A percentile compares a stretch with the other conserved stretches of the same genome.
phyloP scores from a whole-genome alignment of 495 filamentous ascomycete species.

The Penicillium subrubescens region DNA sequence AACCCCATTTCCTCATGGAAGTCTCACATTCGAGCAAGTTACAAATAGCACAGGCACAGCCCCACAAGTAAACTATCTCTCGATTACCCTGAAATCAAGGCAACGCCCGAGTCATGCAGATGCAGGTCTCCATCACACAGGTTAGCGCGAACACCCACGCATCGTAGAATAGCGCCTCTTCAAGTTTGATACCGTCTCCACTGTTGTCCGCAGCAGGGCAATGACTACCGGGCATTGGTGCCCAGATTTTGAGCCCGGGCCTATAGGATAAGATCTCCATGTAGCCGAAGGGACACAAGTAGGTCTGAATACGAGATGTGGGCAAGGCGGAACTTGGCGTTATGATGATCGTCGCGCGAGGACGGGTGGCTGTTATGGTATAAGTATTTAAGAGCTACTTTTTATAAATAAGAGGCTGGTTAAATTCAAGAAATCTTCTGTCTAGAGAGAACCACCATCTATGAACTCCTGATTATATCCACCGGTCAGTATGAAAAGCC shows the following conservation, averaged over 20 bases:
- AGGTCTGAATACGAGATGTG: constrained; percentile 4
- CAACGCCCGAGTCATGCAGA: background rate
- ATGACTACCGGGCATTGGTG: background rate
- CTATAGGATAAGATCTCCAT: background rate
- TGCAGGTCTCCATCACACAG: background rate
- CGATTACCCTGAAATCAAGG: background rate
- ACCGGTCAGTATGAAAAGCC: background rate
- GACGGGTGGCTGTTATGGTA: background rate
- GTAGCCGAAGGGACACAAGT: background rate
- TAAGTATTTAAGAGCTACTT: background rate
- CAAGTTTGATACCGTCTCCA: background rate
- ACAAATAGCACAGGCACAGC: background rate
- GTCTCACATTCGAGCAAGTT: background rate
- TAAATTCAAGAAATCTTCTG: background rate
- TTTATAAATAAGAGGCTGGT: background rate
- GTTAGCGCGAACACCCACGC: background rate
- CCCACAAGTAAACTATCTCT: background rate
- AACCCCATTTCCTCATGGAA: background rate
- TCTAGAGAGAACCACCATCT: background rate
- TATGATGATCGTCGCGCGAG: background rate
- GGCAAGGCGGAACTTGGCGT: background rate
- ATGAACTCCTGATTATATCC: background rate
- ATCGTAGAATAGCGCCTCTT: background rate
- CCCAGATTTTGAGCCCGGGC: background rate
- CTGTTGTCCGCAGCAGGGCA: background rate